Base-by-base conservation (phyloP, 106 monocot genomes). In the Iris macrosiphon region DNA sequence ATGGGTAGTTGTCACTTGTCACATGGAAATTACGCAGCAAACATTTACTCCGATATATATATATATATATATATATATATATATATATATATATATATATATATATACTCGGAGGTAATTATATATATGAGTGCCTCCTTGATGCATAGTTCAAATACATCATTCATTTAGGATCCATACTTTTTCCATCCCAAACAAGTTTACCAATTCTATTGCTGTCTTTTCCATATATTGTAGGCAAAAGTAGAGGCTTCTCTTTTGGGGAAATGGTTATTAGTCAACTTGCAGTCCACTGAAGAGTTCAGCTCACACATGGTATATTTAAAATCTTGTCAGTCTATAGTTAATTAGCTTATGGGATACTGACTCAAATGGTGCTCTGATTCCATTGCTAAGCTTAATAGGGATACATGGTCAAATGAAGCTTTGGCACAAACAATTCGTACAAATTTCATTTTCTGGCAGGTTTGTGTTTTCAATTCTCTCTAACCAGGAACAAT, bases 271-370 rank as follows among this genome's bases (percentile, higher is more conserved):
- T 67, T 94, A 17, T 58, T 94, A 47, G 65, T 94, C 59, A 94
- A 94, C 42, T 58, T 94, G 67, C 94, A 94, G 51, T 94, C 94
- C 7, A 75, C 81, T 20, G 79, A 85, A 57, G 94, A 94, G 49
- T 94, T 94, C 56, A 79, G 73, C 55, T 94, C 94, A 42, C 94
- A 94, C 72, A 94, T 94, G 88, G 94, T 89, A 79, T 20, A 7
- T 49, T 32, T 7, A 40, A 20, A 42, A 28, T 34, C 14, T 58
- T 63, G 3, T 58, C 9, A 37, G 12, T 32, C 45, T 40, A 16
- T 18, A 9, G 15, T 52, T 25, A 55, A 19, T 52, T 44, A 48
- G 28, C 31, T 46, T 37, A 7, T 11, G 27, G 16, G 18, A 6
- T 64, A 13, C 34, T 58, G 25, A 59, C 17, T 45, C 24, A 34